Evolutionary conservation across 1,139 yeast genomes (phyloP).

Genomic region (Blastobotrys buckinghamii): DNA sequence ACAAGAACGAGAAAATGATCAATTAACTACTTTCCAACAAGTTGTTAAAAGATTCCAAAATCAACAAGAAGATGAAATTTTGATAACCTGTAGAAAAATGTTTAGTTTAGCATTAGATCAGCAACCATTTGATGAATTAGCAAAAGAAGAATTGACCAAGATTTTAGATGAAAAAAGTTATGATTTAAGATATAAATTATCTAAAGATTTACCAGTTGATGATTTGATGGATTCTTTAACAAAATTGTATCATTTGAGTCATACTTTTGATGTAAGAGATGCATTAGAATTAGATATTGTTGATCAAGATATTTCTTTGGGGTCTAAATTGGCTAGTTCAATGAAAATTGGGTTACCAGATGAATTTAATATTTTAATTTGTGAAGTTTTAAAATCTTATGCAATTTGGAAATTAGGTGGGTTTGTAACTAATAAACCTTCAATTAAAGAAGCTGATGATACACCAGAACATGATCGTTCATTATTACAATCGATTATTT

Average conservation of each 20-base stretch:
- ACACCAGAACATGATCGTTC: slow-evolving; percentile 3
- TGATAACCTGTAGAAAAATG: slow-evolving; percentile 21
- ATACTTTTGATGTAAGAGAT: slow-evolving; percentile 17
- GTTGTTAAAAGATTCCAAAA: slow-evolving; percentile 24
- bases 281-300: slow-evolving; percentile 17
- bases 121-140: slow-evolving; percentile 16
- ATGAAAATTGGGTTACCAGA: neutral
- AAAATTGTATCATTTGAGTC: slow-evolving; percentile 18
- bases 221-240: slow-evolving; percentile 15
- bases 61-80: slow-evolving; percentile 15
- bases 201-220: slow-evolving; percentile 8
- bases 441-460: neutral
- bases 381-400: slow-evolving; percentile 19
- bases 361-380: slow-evolving; percentile 1
- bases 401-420: slow-evolving; percentile 22
- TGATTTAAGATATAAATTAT: slow-evolving; percentile 16
- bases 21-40: slow-evolving; percentile 20
- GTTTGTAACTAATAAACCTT: slow-evolving; percentile 8
- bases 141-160: slow-evolving; percentile 13
- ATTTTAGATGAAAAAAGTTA: slow-evolving; percentile 20
- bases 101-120: slow-evolving; percentile 17
- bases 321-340: neutral
- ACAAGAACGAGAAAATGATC: slow-evolving; percentile 25
- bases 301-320: neutral
- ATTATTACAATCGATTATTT: slow-evolving; percentile 4